Evolutionary conservation across 1,139 yeast genomes (phyloP).

Genomic region (Meyerozyma smithsonii): DNA sequence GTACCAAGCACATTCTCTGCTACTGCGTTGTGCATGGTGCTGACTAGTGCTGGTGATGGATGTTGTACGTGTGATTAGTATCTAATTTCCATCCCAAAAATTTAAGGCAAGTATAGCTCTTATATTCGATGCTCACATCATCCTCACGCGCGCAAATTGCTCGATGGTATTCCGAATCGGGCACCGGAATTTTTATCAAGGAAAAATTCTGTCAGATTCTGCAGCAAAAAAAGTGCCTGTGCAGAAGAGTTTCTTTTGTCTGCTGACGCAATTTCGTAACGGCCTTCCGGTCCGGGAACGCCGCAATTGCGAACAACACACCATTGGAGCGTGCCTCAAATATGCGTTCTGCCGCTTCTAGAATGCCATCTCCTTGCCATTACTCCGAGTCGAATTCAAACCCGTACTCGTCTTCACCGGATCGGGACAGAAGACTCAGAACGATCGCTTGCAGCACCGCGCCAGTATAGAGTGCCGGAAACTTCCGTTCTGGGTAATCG

Average conservation of each 20-base stretch:
- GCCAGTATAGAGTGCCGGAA: neutral
- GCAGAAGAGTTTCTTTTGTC: no score
- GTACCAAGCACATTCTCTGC: constrained; percentile 84
- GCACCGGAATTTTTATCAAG: neutral
- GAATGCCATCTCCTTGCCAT: neutral
- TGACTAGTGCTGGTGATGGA: neutral
- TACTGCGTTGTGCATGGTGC: constrained; percentile 16
- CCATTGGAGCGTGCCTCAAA: no score
- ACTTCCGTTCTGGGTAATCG: neutral
- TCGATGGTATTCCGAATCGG: neutral
- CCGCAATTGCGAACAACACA: no score
- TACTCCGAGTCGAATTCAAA: constrained; percentile 2
- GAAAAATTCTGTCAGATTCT: neutral
- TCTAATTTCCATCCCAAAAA: neutral
- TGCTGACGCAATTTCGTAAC: no score
- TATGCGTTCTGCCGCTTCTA: no score
- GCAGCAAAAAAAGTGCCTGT: neutral
- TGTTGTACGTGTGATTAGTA: neutral
- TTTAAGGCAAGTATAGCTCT: neutral
- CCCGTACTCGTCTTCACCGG: neutral
- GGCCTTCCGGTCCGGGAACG: no score
- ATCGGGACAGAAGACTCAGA: constrained; percentile 1
- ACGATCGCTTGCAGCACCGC: neutral
- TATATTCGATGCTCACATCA: neutral
- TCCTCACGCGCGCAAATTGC: neutral